phyloP scores from a whole-genome alignment of 305 asterid genomes.

The Euphrasia arctica region DNA sequence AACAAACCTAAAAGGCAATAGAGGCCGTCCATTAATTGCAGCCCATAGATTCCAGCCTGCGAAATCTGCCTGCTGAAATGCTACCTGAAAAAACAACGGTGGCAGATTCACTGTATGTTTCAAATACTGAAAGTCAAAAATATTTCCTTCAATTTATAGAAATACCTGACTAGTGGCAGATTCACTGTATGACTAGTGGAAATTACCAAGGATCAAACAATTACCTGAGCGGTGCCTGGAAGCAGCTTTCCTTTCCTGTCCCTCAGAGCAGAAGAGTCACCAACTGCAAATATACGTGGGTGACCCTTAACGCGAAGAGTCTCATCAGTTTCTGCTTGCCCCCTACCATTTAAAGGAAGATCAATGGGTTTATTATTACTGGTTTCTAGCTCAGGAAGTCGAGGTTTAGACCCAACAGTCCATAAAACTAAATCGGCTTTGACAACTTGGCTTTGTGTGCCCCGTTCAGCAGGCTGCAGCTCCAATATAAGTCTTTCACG shows the following conservation, averaged over 20 bases:
- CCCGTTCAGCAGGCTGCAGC: slow-evolving; percentile 80
- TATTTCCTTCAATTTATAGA: not conserved
- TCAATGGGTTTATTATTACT: slow-evolving; percentile 42
- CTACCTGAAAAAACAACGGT: slow-evolving; percentile 53
- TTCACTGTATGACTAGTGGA: slow-evolving; percentile 5
- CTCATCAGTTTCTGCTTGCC: slow-evolving; percentile 98
- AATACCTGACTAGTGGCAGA: too few species aligned
- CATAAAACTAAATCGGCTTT: slow-evolving; percentile 84
- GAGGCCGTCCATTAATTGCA: slow-evolving; percentile 82
- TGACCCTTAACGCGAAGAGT: slow-evolving; percentile 93
- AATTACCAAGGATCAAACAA: slow-evolving; percentile 18
- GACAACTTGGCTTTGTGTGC: slow-evolving; percentile 46
- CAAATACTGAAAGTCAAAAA: slow-evolving; percentile 9
- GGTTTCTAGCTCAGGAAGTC: slow-evolving; percentile 55
- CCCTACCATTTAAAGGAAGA: slow-evolving; percentile 84
- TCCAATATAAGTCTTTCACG: slow-evolving; percentile 50
- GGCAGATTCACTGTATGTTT: not conserved
- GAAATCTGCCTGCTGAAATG: slow-evolving; percentile 97
- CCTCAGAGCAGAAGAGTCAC: slow-evolving; percentile 86
- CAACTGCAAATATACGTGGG: slow-evolving; percentile 87
- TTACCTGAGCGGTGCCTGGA: slow-evolving; percentile 97
- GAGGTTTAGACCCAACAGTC: slow-evolving; percentile 89
- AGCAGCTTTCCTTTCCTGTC: slow-evolving; percentile 73
- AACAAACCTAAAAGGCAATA: slow-evolving; percentile 82
- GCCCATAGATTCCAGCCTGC: slow-evolving; percentile 99